A percentile compares a stretch with the other conserved stretches of the same genome.
These are phyloP conservation scores for Aphanomyces stellatus DNA, from an alignment of 352 stramenopile species.

Conservation along the genomic window DNA sequence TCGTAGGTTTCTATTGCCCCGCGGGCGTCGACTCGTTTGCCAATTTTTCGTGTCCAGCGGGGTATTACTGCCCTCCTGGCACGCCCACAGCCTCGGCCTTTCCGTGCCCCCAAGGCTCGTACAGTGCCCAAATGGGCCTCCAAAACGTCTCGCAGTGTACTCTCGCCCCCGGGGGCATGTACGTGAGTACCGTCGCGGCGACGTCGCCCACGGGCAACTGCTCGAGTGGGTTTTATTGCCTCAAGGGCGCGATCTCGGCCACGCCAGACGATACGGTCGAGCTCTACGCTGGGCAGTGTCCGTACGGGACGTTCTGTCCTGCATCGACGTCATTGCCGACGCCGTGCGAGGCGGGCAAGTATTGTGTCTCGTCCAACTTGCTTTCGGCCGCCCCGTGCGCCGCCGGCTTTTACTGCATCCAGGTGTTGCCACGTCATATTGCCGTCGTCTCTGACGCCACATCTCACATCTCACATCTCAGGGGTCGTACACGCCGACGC, in stretches of 20 bases:
- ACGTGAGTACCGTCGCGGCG: slow-evolving; percentile 24
- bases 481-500: slow-evolving; percentile 64
- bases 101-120: slow-evolving; percentile 54
- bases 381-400: slow-evolving; percentile 58
- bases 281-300: slow-evolving; percentile 6
- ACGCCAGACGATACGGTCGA: slow-evolving; percentile 1
- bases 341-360: slow-evolving; percentile 65
- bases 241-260: slow-evolving; percentile 33
- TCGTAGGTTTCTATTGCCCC: slow-evolving; percentile 65
- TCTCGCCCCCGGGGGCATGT: not conserved
- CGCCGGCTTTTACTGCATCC: slow-evolving; percentile 82
- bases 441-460: not conserved
- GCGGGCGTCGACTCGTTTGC: slow-evolving; percentile 30
- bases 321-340: slow-evolving; percentile 75
- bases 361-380: slow-evolving; percentile 71
- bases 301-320: slow-evolving; percentile 74
- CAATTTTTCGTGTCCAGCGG: slow-evolving; percentile 36
- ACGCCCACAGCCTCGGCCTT: slow-evolving; percentile 39
- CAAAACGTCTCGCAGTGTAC: slow-evolving; percentile 5
- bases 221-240: slow-evolving; percentile 66
- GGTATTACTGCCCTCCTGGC: slow-evolving; percentile 68
- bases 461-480: not conserved
- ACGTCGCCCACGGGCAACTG: slow-evolving; percentile 49
- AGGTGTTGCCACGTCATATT: slow-evolving; percentile 21
- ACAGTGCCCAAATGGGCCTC: slow-evolving; percentile 28